Base-by-base conservation (phyloP, 2,329 filamentous ascomycete genomes). In the Hymenoscyphus occultus region DNA sequence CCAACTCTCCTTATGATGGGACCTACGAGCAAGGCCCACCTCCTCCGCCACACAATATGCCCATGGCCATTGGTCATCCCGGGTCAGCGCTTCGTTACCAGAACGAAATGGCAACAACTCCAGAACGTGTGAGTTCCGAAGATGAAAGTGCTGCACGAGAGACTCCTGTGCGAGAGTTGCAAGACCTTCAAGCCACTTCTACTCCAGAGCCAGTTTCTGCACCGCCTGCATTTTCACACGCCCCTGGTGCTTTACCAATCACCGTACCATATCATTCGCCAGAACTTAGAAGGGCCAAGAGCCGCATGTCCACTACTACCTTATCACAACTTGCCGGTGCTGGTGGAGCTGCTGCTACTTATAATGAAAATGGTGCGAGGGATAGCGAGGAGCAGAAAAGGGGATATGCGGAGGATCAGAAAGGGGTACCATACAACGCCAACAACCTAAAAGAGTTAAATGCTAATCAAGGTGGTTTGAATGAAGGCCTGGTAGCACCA, bases 181-280 rank as follows among this genome's bases (percentile, higher is more conserved):
- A 83, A 54, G 82, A 81, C 19, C 81, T 88, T 76, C 82, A 86
- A 75, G 81, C 83, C 40, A 86, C 90, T 5, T 70, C 67, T 7
- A 65, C 64, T 7, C 91, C 91, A 1, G 89, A 91, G 70, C 91
- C 91, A 7, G 92, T 97, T 22, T 86, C 85, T 5, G 81, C 83
- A 5, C 93, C 94, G 0, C 94, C 94, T 2, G 87, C 86, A 12
- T 94, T 97, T 75, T 84, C 87, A 59, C 92, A 97, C 76, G 83
- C 84, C 45, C 86, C 93, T 13, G 86, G 90, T 66, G 84, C 89
- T 61, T 84, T 86, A 59, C 93, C 93, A 5, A 81, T 82, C 1
- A 87, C 84, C 65, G 86, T 86, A 67, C 91, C 91, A 0, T 87
- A 90, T 71, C 86, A 91, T 65, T 89, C 92, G 39, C 86, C 90